A percentile compares a stretch with the other conserved stretches of the same genome.
phyloP scores from a whole-genome alignment of 805 yeast genomes.

The Pichia rugopelliculosa region DNA sequence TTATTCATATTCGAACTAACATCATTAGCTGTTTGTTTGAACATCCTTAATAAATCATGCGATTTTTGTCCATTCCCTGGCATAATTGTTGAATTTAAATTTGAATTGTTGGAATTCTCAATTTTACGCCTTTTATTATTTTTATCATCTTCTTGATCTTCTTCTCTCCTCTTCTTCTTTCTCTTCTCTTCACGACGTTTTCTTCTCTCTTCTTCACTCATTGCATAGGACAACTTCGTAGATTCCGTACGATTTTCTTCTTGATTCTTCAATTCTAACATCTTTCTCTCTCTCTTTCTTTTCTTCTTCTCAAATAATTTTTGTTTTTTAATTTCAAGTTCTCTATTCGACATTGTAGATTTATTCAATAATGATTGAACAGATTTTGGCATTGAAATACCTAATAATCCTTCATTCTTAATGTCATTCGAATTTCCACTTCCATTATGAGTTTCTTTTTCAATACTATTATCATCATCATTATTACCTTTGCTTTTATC shows the following conservation, averaged over 20 bases:
- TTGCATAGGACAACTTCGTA: no score
- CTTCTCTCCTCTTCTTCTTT: background rate
- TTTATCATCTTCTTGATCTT: background rate
- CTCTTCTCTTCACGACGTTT: background rate
- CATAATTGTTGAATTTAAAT: background rate
- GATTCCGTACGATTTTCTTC: no score
- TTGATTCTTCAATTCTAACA: background rate
- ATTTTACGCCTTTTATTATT: background rate
- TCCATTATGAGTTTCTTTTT: background rate
- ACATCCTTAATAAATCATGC: constrained; percentile 2
- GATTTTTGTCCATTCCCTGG: background rate
- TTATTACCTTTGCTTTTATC: no score
- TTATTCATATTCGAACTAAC: constrained; percentile 1
- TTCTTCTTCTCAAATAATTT: background rate
- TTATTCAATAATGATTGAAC: background rate
- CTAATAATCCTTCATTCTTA: constrained; percentile 3
- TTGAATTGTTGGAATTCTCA: background rate
- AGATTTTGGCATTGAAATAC: constrained; percentile 3
- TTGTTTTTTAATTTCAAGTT: background rate
- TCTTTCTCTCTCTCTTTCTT: background rate
- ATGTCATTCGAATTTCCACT: background rate
- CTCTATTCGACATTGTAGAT: background rate
- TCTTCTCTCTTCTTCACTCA: background rate
- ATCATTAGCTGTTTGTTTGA: constrained; percentile 8
- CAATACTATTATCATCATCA: background rate